Evolutionary conservation across 257 asterid genomes (phyloP).

Genomic region (Ajuga chamaepitys): DNA sequence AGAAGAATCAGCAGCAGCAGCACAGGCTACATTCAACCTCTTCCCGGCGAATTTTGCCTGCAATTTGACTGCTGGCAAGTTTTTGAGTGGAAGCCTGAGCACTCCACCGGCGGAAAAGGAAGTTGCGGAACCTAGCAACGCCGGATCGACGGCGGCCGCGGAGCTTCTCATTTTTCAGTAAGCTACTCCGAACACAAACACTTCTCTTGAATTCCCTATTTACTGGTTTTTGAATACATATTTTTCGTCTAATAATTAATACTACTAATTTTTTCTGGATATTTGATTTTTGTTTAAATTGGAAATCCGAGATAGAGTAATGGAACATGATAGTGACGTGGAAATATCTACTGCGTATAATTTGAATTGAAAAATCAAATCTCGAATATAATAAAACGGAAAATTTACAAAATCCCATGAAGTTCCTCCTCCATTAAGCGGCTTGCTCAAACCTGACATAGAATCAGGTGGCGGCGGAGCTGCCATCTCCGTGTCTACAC

Average conservation of each 20-base stretch:
- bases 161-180: constrained; percentile 31
- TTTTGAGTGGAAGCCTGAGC: constrained; percentile 21
- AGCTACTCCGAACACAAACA: background rate
- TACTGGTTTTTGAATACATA: too few relatives aligned
- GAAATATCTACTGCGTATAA: background rate
- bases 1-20: constrained; percentile 26
- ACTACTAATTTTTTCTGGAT: too few relatives aligned
- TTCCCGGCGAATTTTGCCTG: constrained; percentile 25
- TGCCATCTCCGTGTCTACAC: too few relatives aligned
- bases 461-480: too few relatives aligned
- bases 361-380: background rate
- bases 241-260: too few relatives aligned
- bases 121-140: constrained; percentile 22
- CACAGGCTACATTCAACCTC: constrained; percentile 19
- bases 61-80: constrained; percentile 15
- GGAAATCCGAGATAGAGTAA: background rate
- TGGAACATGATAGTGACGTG: background rate
- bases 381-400: too few relatives aligned
- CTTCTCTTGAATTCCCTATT: too few relatives aligned
- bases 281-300: too few relatives aligned
- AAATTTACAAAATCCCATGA: too few relatives aligned
- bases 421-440: too few relatives aligned
- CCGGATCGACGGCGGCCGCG: constrained; percentile 22
- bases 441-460: too few relatives aligned
- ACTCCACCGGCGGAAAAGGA: constrained; percentile 4